phyloP scores from a whole-genome alignment of 306 rosid genomes.

The Biancaea sappan region DNA sequence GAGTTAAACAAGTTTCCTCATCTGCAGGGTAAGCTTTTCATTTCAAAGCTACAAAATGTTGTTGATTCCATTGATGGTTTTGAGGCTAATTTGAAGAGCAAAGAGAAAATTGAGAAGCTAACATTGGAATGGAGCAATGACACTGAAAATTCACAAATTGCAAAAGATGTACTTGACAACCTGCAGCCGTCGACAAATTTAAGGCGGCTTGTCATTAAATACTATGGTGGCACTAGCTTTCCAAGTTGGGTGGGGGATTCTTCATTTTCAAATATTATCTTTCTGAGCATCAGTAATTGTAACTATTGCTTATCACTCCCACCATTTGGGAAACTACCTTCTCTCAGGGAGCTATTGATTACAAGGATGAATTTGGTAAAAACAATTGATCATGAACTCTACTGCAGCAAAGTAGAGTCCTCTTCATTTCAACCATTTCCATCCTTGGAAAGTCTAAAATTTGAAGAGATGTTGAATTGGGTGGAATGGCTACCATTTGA shows the following conservation, averaged over 20 bases:
- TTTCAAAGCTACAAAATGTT: slow-evolving; percentile 20
- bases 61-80: neutral
- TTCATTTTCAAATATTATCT: slow-evolving; percentile 7
- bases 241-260: slow-evolving; percentile 32
- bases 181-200: slow-evolving; percentile 27
- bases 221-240: slow-evolving; percentile 27
- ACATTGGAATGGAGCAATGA: slow-evolving; percentile 7
- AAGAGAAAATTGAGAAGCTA: neutral
- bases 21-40: slow-evolving; percentile 16
- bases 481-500: neutral
- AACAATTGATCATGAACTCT: neutral
- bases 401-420: neutral
- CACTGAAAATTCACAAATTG: neutral
- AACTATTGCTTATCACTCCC: slow-evolving; percentile 23
- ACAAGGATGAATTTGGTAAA: neutral
- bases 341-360: slow-evolving; percentile 4
- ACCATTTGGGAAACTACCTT: slow-evolving; percentile 22
- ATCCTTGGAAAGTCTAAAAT: neutral
- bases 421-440: slow-evolving; percentile 24
- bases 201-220: neutral
- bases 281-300: neutral
- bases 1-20: slow-evolving; percentile 3
- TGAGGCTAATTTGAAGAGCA: slow-evolving; percentile 2
- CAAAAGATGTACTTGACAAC: slow-evolving; percentile 18
- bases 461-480: neutral